These are phyloP conservation scores for Sporisorium exsertum DNA, from an alignment of 1,284 basidiomycete genomes.

Conservation along the genomic window DNA sequence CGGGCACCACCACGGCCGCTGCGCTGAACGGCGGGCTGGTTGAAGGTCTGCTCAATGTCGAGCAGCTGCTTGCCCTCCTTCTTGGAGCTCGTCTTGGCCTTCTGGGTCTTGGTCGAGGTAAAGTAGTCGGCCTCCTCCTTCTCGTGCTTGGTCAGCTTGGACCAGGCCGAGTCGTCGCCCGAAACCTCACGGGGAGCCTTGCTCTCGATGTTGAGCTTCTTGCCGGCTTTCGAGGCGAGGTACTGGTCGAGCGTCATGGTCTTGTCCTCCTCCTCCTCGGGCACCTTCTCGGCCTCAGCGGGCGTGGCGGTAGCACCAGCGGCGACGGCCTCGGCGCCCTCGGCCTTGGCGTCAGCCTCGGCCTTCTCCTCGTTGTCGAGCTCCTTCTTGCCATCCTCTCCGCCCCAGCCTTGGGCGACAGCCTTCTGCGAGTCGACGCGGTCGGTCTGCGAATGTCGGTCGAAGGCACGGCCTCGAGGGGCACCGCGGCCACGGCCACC, in stretches of 20 bases:
- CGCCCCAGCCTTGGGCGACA: conserved; percentile 90
- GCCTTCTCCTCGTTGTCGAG: conserved; percentile 81
- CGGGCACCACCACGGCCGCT: conserved; percentile 55
- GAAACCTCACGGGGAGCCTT: conserved; percentile 53
- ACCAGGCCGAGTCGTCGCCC: conserved; percentile 55
- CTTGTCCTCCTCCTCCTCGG: conserved; percentile 90
- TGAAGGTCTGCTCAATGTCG: conserved; percentile 66
- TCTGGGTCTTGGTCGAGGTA: conserved; percentile 53
- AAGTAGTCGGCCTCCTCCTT: conserved; percentile 64
- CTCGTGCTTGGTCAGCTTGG: conserved; percentile 62
- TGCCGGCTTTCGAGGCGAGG: conserved; percentile 77
- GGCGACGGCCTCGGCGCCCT: conserved; percentile 60
- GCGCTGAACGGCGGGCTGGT: conserved; percentile 54
- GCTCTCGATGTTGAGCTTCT: conserved; percentile 62
- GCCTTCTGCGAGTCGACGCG: conserved; percentile 87
- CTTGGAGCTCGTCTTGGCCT: conserved; percentile 45
- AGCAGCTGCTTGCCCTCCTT: conserved; percentile 65
- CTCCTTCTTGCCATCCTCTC: conserved; percentile 83
- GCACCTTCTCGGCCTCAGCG: conserved; percentile 55
- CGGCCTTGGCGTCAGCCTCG: conserved; percentile 64
- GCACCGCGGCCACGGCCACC: conserved; percentile 73
- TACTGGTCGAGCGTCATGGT: conserved; percentile 85
- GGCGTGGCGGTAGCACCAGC: conserved; percentile 66
- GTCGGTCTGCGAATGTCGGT: conserved; percentile 85
- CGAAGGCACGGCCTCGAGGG: conserved; percentile 77